phyloP scores from a whole-genome alignment of 192 early-diverging fungal species.

The Backusella mclennaniae region DNA sequence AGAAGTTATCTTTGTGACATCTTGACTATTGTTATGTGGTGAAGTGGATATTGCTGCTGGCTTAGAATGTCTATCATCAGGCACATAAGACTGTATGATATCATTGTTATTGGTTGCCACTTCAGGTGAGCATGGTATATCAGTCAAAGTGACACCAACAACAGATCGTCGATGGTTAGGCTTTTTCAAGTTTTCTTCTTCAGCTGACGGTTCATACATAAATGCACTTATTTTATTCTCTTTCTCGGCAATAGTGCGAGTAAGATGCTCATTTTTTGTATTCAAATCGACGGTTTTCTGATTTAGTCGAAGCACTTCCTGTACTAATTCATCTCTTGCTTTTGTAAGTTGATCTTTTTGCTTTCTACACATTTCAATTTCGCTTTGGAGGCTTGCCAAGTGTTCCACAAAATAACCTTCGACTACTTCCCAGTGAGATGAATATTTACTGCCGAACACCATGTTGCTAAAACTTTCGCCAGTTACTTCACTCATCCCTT shows the following conservation, averaged over 20 bases:
- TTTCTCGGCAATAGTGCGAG: slow-evolving; percentile 8
- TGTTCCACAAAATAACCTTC: background rate
- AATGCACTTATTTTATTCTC: slow-evolving; percentile 17
- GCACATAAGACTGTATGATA: slow-evolving; percentile 1
- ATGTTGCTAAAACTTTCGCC: background rate
- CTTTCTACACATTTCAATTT: background rate
- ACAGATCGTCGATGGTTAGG: background rate
- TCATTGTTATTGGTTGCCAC: background rate
- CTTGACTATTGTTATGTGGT: background rate
- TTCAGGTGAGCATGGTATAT: background rate
- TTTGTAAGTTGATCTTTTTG: background rate
- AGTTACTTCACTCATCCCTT: background rate
- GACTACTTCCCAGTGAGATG: background rate
- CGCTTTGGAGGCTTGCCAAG: background rate
- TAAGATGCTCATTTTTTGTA: background rate
- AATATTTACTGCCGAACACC: background rate
- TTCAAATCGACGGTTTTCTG: slow-evolving; percentile 7
- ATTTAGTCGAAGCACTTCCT: slow-evolving; percentile 1
- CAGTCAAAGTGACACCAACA: background rate
- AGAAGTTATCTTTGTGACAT: background rate
- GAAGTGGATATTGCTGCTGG: background rate
- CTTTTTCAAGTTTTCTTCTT: background rate
- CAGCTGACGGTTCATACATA: background rate
- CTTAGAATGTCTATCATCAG: background rate
- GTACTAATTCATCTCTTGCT: slow-evolving; percentile 4